Evolutionary conservation across 495 filamentous ascomycete species (phyloP), one percentile per base, ranked within the genome.

Genomic region (Penicillium desertorum): DNA sequence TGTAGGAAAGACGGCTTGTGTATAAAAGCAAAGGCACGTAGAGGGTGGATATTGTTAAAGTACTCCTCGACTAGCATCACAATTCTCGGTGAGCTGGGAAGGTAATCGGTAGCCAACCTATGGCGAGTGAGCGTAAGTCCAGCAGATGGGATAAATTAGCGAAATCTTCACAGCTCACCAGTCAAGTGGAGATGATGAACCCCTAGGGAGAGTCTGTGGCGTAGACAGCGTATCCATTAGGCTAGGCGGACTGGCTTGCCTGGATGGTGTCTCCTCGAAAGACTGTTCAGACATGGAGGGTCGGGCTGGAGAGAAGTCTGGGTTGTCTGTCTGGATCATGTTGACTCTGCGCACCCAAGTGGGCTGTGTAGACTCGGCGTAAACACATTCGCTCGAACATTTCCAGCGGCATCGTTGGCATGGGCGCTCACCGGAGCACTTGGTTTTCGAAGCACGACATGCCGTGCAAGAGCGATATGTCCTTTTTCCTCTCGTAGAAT

Each of bases 11-110:
- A 67, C 3, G 72, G 72, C 43, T 66, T 66, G 34, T 75, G 70
- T 2, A 72, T 68, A 32, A 75, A 75, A 6, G 66, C 70, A 47
- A 71, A 75, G 45, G 69, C 73, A 11, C 72, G 61, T 14, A 75
- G 51, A 10, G 69, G 69, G 39, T 75, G 72, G n/a, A 75, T 54
- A 43, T 75, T 71, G 30, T 66, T 63, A 34, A 73, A 73, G 45
- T 73, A 75, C 20, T 71, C 62, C 29, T 75, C 67, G 19, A 71
- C 67, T 11, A 73, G 54, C 17, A 64, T 49, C 17, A 57, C 42
- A 5, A 72, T 60, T 14, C 62, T 63, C n/a, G 57, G 53, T 36
- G 49, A 41, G 9, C 49, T 58, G 6, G 70, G 69, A 7, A 75
- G 44, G 16, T 66, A 41, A 20, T 46, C 50, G 7, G 55, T 54